Percentiles rank a stretch among this genome's conserved stretches.
Evolutionary conservation across 2,329 filamentous ascomycete genomes (phyloP).

Genomic region (Ramularia collo-cygni): DNA sequence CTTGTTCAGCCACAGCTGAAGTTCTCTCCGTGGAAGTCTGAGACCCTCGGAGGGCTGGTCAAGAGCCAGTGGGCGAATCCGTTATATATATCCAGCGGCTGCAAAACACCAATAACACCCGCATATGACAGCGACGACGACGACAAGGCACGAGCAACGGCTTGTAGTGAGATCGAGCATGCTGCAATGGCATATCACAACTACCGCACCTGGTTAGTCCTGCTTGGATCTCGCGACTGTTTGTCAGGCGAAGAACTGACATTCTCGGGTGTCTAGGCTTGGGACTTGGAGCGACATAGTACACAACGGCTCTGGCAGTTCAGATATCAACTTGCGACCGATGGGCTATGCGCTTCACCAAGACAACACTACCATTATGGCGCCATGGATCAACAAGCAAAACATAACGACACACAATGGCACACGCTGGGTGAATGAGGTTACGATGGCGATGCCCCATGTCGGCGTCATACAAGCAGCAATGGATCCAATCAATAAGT

Average conservation of each 20-base stretch:
- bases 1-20: constrained; percentile 67
- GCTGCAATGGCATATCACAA: constrained; percentile 66
- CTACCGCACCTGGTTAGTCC: constrained; percentile 54
- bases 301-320: constrained; percentile 37
- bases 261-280: too few relatives aligned
- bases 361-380: constrained; percentile 65
- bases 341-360: constrained; percentile 56
- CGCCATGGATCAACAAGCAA: constrained; percentile 60
- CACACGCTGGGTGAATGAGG: constrained; percentile 57
- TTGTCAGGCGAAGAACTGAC: too few relatives aligned
- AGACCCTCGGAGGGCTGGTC: constrained; percentile 50
- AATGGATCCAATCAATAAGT: constrained; percentile 52
- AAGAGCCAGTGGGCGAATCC: constrained; percentile 58
- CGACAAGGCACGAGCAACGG: constrained; percentile 27
- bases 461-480: constrained; percentile 61
- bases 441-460: constrained; percentile 72
- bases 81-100: constrained; percentile 48
- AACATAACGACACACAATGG: constrained; percentile 48
- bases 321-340: constrained; percentile 46
- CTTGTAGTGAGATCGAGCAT: constrained; percentile 63
- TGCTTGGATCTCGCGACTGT: too few relatives aligned
- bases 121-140: constrained; percentile 38
- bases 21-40: constrained; percentile 47
- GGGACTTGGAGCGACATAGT: constrained; percentile 45
- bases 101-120: constrained; percentile 53